Evolutionary conservation across 129 eudicot species (phyloP), one percentile per base, ranked within the genome.

Genomic region (Artemisia annua): DNA sequence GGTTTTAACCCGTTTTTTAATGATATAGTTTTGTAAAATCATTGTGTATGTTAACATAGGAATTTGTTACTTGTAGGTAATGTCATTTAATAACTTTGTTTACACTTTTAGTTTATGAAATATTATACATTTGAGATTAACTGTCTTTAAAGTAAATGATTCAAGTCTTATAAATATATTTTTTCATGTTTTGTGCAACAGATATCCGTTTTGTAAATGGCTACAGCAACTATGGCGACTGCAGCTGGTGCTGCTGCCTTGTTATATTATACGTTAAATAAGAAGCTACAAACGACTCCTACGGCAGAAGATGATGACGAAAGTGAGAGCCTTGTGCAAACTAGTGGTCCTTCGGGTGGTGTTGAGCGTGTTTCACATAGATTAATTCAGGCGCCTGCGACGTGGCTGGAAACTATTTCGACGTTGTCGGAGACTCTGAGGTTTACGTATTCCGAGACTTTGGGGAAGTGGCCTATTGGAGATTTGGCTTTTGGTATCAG

Each of bases 181-280:
- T 10, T n/a, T 51, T 51, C 55, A 13, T 51, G 19, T 17, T 52
- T 56, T 52, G 14, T 57, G 35, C 28, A 48, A 48, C 77, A 76
- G 81, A 55, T 28, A 28, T 81, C 53, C 70, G 81, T 58, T 50
- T 52, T 18, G 32, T 43, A 62, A 61, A 91, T 95, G 99, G 99
- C 97, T 3, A 90, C 99, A 4, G 97, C 96, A 75, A 90, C 96
- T 11, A 95, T 95, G 97, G 99, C 99, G 15, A 86, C 97, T 4
- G 99, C 99, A 70, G 97, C 99, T 7, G 99, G 99, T 81, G 99
- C 97, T 26, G 99, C 99, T 81, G 99, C 97, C 43, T 87, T 95
- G 20, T 82, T 95, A 77, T 95, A 95, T 69, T 95, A 86, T 77
- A 91, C 97, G 4, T 78, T 95, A 70, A 90, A 95, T 72, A 86